phyloP scores from a whole-genome alignment of 164 flowering plant genomes.

The Protea cynaroides region DNA sequence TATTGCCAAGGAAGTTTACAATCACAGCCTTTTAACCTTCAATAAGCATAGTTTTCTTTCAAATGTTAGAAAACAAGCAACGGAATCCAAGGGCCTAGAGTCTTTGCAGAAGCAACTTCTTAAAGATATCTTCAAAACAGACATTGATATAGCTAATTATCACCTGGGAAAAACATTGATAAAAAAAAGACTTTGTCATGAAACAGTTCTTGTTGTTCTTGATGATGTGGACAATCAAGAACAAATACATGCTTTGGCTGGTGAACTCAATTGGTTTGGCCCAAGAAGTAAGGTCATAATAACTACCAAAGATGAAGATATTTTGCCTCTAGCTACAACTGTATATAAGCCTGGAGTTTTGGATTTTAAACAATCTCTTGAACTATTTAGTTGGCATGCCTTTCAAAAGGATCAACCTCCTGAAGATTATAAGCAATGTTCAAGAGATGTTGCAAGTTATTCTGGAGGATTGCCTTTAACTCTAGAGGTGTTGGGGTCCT shows the following conservation, averaged over 20 bases:
- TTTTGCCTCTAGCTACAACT: neutral
- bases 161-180: neutral
- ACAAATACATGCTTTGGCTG: conserved; percentile 12
- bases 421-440: neutral
- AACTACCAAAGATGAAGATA: conserved; percentile 6
- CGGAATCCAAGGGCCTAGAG: neutral
- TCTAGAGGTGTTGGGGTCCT: conserved; percentile 9
- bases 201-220: conserved; percentile 14
- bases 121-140: neutral
- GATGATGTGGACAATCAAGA: conserved; percentile 20
- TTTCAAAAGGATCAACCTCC: neutral
- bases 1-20: no score
- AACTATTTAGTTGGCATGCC: no score
- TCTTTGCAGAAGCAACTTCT: conserved; percentile 1
- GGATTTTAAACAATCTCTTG: neutral
- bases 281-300: conserved; percentile 1
- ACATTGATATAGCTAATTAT: neutral
- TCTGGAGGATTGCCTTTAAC: conserved; percentile 2
- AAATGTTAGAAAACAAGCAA: no score
- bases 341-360: neutral
- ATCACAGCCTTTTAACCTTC: no score
- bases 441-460: neutral
- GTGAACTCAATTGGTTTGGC: conserved; percentile 12
- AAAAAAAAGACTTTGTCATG: neutral
- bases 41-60: no score